phyloP scores from a whole-genome alignment of 805 yeast species.

The Barnettozyma populi region DNA sequence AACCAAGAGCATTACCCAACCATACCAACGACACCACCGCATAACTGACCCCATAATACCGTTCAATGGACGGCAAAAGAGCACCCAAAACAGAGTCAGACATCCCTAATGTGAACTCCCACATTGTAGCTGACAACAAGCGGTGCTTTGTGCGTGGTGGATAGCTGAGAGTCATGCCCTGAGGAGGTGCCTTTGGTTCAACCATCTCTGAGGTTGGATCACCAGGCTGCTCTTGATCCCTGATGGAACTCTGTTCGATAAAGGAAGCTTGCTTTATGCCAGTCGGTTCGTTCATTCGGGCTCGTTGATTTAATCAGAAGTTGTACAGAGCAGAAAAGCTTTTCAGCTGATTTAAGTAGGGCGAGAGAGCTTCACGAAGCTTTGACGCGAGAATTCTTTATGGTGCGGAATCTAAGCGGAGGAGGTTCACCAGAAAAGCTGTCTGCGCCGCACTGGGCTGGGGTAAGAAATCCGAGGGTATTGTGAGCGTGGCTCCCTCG shows the following conservation, averaged over 20 bases:
- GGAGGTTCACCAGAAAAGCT: no score
- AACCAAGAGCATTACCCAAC: constrained; percentile 53
- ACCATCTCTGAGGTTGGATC: not conserved
- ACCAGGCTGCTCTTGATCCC: not conserved
- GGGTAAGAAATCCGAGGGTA: no score
- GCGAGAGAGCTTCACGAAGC: no score
- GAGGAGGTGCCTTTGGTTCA: not conserved
- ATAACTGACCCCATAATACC: constrained; percentile 40
- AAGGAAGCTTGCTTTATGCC: not conserved
- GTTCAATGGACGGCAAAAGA: constrained; percentile 46
- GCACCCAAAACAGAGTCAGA: constrained; percentile 59
- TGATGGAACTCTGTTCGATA: not conserved
- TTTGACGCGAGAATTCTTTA: no score
- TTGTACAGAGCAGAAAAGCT: not conserved
- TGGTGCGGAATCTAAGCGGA: no score
- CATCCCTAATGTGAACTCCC: constrained; percentile 40
- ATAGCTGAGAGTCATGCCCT: not conserved
- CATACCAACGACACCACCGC: constrained; percentile 53
- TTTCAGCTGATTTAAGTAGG: no score
- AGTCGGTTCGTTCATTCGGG: not conserved
- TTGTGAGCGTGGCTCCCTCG: no score
- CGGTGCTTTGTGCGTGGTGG: constrained; percentile 26
- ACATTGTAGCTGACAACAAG: constrained; percentile 33
- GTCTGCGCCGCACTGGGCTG: no score
- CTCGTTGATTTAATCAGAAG: not conserved